A percentile compares a stretch with the other conserved stretches of the same genome.
phyloP scores from a whole-genome alignment of 2,329 filamentous ascomycete species.

The Botryotinia convoluta region DNA sequence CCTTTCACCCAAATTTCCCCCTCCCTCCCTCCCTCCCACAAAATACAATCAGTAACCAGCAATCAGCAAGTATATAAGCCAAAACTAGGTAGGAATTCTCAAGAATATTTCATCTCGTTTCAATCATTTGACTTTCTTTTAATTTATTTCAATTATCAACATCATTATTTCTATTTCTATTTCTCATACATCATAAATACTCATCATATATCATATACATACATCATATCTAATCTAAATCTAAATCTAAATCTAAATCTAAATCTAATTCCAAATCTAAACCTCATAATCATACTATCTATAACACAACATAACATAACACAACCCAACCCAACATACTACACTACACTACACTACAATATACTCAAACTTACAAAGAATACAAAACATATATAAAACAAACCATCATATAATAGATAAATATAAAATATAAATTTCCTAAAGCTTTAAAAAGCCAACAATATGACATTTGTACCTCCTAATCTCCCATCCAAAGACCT shows the following conservation, averaged over 20 bases:
- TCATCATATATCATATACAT: background rate
- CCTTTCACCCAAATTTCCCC: too few species aligned
- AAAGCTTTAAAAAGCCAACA: background rate
- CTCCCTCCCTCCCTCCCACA: too few species aligned
- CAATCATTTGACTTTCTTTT: too few species aligned
- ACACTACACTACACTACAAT: too few species aligned
- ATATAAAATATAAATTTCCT: background rate
- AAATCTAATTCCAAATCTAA: background rate
- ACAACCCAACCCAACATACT: background rate
- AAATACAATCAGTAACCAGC: too few species aligned
- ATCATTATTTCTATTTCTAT: too few species aligned
- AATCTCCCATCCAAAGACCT: slow-evolving; percentile 13
- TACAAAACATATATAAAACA: background rate
- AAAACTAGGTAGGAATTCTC: too few species aligned
- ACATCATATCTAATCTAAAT: background rate
- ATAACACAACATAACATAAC: too few species aligned
- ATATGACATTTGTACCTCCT: slow-evolving; percentile 19
- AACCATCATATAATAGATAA: background rate
- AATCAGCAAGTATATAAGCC: too few species aligned
- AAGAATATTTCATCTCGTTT: too few species aligned
- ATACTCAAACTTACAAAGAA: background rate
- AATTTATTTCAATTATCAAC: too few species aligned
- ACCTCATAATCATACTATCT: background rate
- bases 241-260: background rate
- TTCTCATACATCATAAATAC: too few species aligned